Percentiles rank a stretch among this genome's conserved stretches.
These are phyloP conservation scores for Ligustrum vulgare DNA, from an alignment of 257 asterid species.

Conservation along the genomic window DNA sequence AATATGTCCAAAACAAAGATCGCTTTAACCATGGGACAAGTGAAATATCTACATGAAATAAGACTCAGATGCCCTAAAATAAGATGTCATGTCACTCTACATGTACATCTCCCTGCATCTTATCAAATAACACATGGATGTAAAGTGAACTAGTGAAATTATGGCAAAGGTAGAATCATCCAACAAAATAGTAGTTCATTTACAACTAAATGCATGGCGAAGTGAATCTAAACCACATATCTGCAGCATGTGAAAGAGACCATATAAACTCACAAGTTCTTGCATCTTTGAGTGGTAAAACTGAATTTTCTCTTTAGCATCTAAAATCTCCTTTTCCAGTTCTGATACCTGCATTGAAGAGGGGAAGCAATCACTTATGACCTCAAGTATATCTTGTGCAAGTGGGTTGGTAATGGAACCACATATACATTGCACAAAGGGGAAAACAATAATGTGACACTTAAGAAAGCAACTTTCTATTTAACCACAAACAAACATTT, in stretches of 20 bases:
- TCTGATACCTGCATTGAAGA: conserved; percentile 70
- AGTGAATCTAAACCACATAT: conserved; percentile 4
- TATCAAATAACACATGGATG: not conserved
- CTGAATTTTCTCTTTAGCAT: conserved; percentile 84
- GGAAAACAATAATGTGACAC: not conserved
- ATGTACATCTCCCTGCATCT: not conserved
- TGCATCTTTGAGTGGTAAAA: conserved; percentile 94
- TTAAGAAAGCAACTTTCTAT: not conserved
- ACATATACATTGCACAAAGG: not conserved
- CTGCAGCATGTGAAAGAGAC: conserved; percentile 15
- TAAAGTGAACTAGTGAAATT: not conserved
- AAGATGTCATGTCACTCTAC: not conserved
- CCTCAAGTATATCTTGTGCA: conserved; percentile 3
- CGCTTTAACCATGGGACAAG: not conserved
- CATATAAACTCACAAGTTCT: conserved; percentile 78
- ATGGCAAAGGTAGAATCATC: not conserved
- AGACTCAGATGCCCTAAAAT: not conserved
- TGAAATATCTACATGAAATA: not conserved
- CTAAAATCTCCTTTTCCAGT: conserved; percentile 89
- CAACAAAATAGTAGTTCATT: not conserved
- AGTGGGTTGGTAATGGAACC: not conserved
- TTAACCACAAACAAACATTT: conserved; percentile 1
- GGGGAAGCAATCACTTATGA: not conserved
- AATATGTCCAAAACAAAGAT: not conserved
- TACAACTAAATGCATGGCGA: not conserved